phyloP scores from a whole-genome alignment of 805 yeast species.

The Schwanniomyces pseudopolymorphus region DNA sequence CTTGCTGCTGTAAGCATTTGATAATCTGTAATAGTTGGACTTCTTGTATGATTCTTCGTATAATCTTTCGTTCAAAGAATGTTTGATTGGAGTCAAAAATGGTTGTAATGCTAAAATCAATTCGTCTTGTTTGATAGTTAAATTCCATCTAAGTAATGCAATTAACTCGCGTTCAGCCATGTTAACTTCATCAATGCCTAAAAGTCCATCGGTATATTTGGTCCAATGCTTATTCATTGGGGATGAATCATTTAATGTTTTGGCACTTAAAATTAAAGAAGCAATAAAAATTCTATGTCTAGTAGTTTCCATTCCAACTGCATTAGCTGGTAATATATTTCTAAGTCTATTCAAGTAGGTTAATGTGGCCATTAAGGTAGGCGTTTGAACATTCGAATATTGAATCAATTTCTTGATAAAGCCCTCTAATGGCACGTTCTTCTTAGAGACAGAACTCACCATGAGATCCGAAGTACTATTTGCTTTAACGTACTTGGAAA shows the following conservation, averaged over 20 bases:
- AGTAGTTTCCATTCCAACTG: constrained; percentile 89
- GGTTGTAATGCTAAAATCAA: constrained; percentile 68
- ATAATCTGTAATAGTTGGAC: constrained; percentile 30
- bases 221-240: constrained; percentile 98
- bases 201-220: constrained; percentile 82
- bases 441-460: constrained; percentile 23
- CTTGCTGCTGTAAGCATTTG: constrained; percentile 16
- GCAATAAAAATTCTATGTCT: constrained; percentile 92
- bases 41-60: constrained; percentile 26
- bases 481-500: constrained; percentile 31
- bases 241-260: constrained; percentile 86
- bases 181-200: constrained; percentile 76
- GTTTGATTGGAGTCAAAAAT: constrained; percentile 73
- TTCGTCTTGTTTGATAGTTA: constrained; percentile 69
- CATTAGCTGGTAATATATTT: constrained; percentile 77
- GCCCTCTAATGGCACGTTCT: constrained; percentile 37
- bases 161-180: constrained; percentile 88
- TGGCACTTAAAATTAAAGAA: constrained; percentile 86
- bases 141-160: constrained; percentile 80
- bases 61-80: constrained; percentile 33
- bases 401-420: constrained; percentile 74
- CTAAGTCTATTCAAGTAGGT: constrained; percentile 80
- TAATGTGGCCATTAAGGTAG: constrained; percentile 90
- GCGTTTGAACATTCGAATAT: constrained; percentile 89
- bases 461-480: constrained; percentile 17